Conservation (phyloP, 2,329 filamentous ascomycete species). For the Corinectria fuckeliana region DNA sequence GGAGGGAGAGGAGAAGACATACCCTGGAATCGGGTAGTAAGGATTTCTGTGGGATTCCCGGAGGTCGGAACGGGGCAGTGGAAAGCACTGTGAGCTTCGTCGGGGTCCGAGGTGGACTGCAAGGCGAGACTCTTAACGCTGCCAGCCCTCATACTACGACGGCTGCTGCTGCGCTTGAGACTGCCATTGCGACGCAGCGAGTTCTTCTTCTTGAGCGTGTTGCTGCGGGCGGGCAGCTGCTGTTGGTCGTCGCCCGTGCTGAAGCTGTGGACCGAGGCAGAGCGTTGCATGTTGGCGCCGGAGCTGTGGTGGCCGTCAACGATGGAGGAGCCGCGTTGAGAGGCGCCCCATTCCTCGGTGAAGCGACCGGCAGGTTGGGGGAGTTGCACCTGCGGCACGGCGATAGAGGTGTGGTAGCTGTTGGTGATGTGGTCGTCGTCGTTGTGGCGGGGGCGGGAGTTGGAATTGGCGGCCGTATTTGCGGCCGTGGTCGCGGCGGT, state of each 20-base stretch:
- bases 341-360: constrained; percentile 75
- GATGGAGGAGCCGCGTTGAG: constrained; percentile 70
- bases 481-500: constrained; percentile 25
- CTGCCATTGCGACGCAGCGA: constrained; percentile 78
- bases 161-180: constrained; percentile 79
- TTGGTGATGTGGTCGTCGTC: constrained; percentile 17
- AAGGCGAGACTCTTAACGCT: constrained; percentile 83
- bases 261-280: constrained; percentile 65
- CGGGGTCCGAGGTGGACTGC: constrained; percentile 70
- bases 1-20: constrained; percentile 41
- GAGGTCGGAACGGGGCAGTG: constrained; percentile 87
- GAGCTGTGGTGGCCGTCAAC: constrained; percentile 53
- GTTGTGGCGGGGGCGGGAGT: constrained; percentile 27
- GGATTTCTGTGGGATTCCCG: constrained; percentile 84
- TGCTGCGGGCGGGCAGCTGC: constrained; percentile 55
- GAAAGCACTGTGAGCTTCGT: constrained; percentile 83
- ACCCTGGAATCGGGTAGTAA: constrained; percentile 91
- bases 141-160: constrained; percentile 81
- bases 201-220: constrained; percentile 88
- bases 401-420: constrained; percentile 23
- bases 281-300: constrained; percentile 60
- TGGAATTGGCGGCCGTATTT: constrained; percentile 22
- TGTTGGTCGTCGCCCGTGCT: constrained; percentile 53
- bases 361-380: constrained; percentile 57
- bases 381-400: constrained; percentile 30